Conservation (phyloP, 345 rosid species). For the Cardamine resedifolia region DNA sequence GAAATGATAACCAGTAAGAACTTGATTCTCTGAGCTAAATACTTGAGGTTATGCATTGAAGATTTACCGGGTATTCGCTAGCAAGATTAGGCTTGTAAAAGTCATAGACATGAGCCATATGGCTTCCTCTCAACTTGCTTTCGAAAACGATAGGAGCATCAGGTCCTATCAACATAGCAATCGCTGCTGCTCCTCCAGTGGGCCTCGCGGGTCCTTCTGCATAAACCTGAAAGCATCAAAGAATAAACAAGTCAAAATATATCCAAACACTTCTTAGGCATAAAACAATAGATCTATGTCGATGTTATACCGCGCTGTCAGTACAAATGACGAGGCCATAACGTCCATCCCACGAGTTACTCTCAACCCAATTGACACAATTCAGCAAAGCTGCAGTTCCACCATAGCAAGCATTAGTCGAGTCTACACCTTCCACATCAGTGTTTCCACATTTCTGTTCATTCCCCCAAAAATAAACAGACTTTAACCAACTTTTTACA, state of each 20-base stretch:
- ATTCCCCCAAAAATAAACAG: conserved; percentile 28
- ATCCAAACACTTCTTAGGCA: not conserved
- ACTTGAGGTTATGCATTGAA: not conserved
- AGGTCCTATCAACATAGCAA: conserved; percentile 91
- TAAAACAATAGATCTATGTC: not conserved
- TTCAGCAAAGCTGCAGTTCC: conserved; percentile 98
- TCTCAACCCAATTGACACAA: conserved; percentile 99
- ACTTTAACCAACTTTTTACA: not conserved
- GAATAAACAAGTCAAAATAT: not conserved
- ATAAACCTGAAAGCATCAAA: conserved; percentile 67
- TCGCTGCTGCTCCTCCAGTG: conserved; percentile 99
- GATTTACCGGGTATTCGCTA: conserved; percentile 97
- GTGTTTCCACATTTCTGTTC: conserved; percentile 88
- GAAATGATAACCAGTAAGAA: not conserved
- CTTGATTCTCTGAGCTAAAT: not conserved
- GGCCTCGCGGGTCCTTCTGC: conserved; percentile 99
- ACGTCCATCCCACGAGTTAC: conserved; percentile 98
- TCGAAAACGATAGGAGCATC: conserved; percentile 93
- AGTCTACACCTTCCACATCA: conserved; percentile 98
- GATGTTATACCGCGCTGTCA: conserved; percentile 88
- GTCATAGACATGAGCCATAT: conserved; percentile 97
- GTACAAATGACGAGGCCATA: conserved; percentile 96
- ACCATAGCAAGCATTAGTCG: conserved; percentile 97
- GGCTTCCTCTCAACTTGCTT: conserved; percentile 92
- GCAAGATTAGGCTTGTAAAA: conserved; percentile 99